These are phyloP conservation scores for Ormosia emarginata DNA, from an alignment of 306 rosid genomes.

Conservation along the genomic window DNA sequence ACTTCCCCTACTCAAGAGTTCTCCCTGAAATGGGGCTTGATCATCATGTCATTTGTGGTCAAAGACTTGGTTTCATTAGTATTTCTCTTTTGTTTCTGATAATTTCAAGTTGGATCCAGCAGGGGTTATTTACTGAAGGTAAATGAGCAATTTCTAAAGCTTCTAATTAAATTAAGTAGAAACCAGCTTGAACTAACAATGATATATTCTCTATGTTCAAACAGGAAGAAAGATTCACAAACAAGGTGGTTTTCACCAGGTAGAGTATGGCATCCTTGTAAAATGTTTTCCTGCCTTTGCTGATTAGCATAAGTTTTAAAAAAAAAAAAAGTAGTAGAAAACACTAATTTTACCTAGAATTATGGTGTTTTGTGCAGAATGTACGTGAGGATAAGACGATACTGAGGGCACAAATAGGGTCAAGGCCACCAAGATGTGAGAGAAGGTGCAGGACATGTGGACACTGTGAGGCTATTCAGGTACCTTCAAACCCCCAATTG, in stretches of 20 bases:
- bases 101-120: conserved; percentile 49
- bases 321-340: not conserved
- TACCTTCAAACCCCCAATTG: conserved; percentile 59
- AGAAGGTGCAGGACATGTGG: conserved; percentile 73
- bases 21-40: conserved; percentile 35
- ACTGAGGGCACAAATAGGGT: conserved; percentile 63
- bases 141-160: conserved; percentile 18
- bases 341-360: not conserved
- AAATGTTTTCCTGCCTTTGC: not conserved
- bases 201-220: conserved; percentile 12
- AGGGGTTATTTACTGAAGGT: conserved; percentile 64
- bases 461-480: conserved; percentile 60
- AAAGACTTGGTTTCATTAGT: conserved; percentile 24
- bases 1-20: not conserved
- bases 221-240: conserved; percentile 57
- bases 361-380: conserved; percentile 29
- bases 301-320: not conserved
- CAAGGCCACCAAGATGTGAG: conserved; percentile 88
- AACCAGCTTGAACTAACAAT: not conserved
- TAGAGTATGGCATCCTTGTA: not conserved
- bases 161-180: not conserved
- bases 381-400: conserved; percentile 43
- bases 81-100: conserved; percentile 45
- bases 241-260: conserved; percentile 37
- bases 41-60: conserved; percentile 21